Evolutionary conservation across 495 filamentous ascomycete species (phyloP), one percentile per base, ranked within the genome.

Genomic region (Filosporella fistucella): DNA sequence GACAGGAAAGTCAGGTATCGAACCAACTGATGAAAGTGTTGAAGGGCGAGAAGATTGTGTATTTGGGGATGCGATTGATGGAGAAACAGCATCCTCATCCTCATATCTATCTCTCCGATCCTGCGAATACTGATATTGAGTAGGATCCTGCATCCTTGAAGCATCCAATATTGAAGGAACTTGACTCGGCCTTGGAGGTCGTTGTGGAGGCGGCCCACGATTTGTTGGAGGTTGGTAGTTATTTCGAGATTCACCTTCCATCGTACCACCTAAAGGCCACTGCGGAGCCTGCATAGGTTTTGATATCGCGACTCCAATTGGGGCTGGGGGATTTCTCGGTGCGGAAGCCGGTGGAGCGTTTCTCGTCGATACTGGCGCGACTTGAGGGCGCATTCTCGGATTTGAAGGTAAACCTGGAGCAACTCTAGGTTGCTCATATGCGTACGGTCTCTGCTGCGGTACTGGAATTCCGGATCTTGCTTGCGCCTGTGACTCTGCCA

Each of bases 161-260:
- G 59, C 61, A 63, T 74, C 74, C 38, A 70, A 61, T 35, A 75
- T 77, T 33, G 66, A 78, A 42, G 68, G 78, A 33, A 76, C 78
- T 61, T 67, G 67, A 56, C 69, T 80, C 52, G 84, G 85, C 32
- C 82, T 76, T 28, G 78, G 80, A 18, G 86, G 86, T 51, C 85
- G 73, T 62, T 78, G 78, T 10, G 85, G 85, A 33, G 82, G 75
- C 53, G 76, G 73, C 24, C 76, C 77, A 48, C 71, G 67, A 7
- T 74, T 74, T 4, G 60, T 56, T 21, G 72, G 63, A 54, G 75
- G 70, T 55, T 71, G 65, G 45, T 74, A 76, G 57, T 39, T 61
- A 64, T 52, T 54, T 58, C 58, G 17, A 50, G 60, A 36, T 40
- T 52, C 59, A 45, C 70, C 58, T 25, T 71, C 60, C 48, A 70